A percentile compares a stretch with the other conserved stretches of the same genome.
These are phyloP conservation scores for Talaromyces thailandensis DNA, from an alignment of 495 filamentous ascomycete genomes.

Conservation along the genomic window DNA sequence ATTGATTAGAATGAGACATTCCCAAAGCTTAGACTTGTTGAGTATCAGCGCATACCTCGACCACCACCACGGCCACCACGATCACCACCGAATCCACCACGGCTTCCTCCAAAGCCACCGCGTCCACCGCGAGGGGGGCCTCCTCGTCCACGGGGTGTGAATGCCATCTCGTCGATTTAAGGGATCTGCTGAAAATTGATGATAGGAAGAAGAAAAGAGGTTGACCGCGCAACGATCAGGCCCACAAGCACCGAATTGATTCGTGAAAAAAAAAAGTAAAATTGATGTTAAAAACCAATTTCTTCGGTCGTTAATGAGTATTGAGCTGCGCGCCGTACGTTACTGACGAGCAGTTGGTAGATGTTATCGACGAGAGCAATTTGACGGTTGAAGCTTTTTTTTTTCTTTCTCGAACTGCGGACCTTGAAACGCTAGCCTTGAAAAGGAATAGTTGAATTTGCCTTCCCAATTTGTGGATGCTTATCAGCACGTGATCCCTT, in stretches of 20 bases:
- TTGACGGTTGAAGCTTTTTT: constrained; percentile 24
- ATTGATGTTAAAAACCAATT: neutral
- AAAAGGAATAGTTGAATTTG: constrained; percentile 14
- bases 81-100: constrained; percentile 9
- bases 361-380: constrained; percentile 15
- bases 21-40: constrained; percentile 6
- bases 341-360: constrained; percentile 21
- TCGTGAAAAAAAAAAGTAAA: neutral
- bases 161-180: constrained; percentile 27
- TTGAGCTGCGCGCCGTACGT: constrained; percentile 26
- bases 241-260: neutral
- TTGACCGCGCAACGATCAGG: neutral
- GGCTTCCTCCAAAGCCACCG: constrained; percentile 10
- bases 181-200: constrained; percentile 3
- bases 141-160: constrained; percentile 32
- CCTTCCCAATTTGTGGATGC: neutral
- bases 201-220: constrained; percentile 11
- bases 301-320: neutral
- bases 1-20: neutral
- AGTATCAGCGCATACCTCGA: constrained; percentile 10
- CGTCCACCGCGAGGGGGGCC: constrained; percentile 19
- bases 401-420: constrained; percentile 28
- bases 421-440: constrained; percentile 31
- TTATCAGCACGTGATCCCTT: constrained; percentile 19
- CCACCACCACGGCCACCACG: constrained; percentile 20